Evolutionary conservation across 805 yeast genomes (phyloP).

Genomic region (Kluyveromyces starmeri): DNA sequence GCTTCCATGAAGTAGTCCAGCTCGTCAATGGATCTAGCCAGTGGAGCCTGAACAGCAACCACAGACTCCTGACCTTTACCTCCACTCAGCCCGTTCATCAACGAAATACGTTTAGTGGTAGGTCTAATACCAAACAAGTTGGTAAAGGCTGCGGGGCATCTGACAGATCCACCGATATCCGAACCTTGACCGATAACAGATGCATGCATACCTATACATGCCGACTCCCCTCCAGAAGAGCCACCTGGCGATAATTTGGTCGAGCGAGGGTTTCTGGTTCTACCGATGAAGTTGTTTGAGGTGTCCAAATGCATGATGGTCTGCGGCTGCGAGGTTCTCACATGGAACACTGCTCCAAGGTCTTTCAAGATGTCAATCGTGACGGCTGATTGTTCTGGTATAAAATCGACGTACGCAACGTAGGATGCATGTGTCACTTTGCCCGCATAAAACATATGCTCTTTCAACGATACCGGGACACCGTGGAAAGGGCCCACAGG

Average conservation of each 20-base stretch:
- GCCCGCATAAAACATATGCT: constrained; percentile 48
- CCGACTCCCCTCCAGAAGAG: constrained; percentile 69
- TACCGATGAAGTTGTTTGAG: constrained; percentile 49
- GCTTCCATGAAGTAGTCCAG: constrained; percentile 58
- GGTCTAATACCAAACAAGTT: constrained; percentile 60
- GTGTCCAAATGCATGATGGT: constrained; percentile 63
- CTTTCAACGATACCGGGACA: constrained; percentile 58
- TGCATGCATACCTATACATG: constrained; percentile 48
- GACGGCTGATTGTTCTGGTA: constrained; percentile 38
- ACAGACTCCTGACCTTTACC: constrained; percentile 61
- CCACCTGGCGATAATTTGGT: constrained; percentile 57
- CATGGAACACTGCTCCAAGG: constrained; percentile 54
- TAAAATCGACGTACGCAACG: constrained; percentile 42
- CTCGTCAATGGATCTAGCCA: constrained; percentile 57
- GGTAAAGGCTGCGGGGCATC: constrained; percentile 59
- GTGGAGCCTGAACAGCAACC: constrained; percentile 59
- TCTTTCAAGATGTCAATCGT: constrained; percentile 39
- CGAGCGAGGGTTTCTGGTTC: constrained; percentile 51
- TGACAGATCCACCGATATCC: constrained; percentile 65
- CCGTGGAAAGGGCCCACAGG: constrained; percentile 63
- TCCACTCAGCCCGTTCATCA: constrained; percentile 37
- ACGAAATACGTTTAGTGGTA: constrained; percentile 44
- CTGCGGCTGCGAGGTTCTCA: constrained; percentile 63
- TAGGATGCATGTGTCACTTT: constrained; percentile 52
- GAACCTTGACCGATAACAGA: constrained; percentile 59